Evolutionary conservation across 2,329 filamentous ascomycete species (phyloP).

Genomic region (Fusarium sulawesiense): DNA sequence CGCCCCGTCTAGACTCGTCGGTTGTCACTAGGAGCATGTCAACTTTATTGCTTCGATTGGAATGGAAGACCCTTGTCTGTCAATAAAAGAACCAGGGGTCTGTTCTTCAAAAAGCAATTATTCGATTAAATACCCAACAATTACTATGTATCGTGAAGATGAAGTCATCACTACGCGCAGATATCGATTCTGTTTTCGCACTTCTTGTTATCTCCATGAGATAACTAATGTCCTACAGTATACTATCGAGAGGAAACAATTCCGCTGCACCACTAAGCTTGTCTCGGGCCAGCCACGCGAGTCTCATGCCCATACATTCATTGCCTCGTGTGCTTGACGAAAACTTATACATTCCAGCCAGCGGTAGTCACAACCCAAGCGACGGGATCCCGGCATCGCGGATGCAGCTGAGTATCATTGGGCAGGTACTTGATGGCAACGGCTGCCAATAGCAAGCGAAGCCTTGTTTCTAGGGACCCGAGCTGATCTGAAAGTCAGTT

Average conservation of each 20-base stretch:
- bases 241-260: slow-evolving; percentile 7
- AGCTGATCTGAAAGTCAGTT: neutral
- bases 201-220: neutral
- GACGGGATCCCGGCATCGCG: slow-evolving; percentile 13
- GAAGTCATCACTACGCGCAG: neutral
- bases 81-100: neutral
- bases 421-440: slow-evolving; percentile 10
- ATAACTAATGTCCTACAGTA: neutral
- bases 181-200: neutral
- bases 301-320: slow-evolving; percentile 18
- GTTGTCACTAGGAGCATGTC: slow-evolving; percentile 6
- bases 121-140: neutral
- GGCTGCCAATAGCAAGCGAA: slow-evolving; percentile 2
- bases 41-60: slow-evolving; percentile 6
- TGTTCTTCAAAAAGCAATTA: neutral
- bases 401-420: neutral
- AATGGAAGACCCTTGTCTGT: slow-evolving; percentile 2
- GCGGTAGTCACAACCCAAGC: neutral
- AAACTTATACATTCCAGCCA: slow-evolving; percentile 21
- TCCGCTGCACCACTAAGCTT: neutral
- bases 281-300: slow-evolving; percentile 41
- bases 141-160: neutral
- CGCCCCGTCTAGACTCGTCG: neutral
- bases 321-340: slow-evolving; percentile 3
- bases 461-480: neutral